Evolutionary conservation across 78 protist genomes (phyloP), one percentile per base, ranked within the genome.

Genomic region (Speleostelium caveatum): DNA sequence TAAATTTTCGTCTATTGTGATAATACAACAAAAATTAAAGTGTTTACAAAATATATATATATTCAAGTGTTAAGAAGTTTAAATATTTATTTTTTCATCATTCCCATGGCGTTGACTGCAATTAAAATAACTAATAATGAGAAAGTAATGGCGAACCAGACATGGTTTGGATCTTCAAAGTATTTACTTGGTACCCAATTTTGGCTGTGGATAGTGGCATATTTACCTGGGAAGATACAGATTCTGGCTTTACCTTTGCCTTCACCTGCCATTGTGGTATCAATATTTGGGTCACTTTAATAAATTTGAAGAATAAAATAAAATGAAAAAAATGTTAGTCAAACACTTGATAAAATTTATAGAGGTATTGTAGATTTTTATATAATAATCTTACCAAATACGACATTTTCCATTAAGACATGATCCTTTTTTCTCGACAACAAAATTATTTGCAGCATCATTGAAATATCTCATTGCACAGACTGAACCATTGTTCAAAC

Each of bases 401-500:
- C 63, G 17, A 17, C 63, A 58, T 58, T 58, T 58, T 19, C 63
- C 63, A 6, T 14, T n/a, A 16, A 16, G n/a, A 33, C 91, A 83
- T 8, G 2, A 0, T 42, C 91, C 91, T 63, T 63, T 59, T n/a
- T n/a, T n/a, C 36, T 1, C 14, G 0, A 26, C 26, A 45, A 10
- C 10, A 45, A 45, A 45, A 10, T 45, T 45, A 45, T 45, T 45
- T 6, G 3, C 4, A 17, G 38, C 26, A 28, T 83, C 49, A 66
- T n/a, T 49, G 55, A 16, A 8, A 49, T 49, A 49, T 16, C 8
- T 49, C 12, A 49, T 49, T 8, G 39, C 63, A 63, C 60, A 83
- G 14, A 5, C 24, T 32, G 28, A 30, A 14, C 65, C 91, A 69
- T 79, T 69, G 36, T 83, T 83, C 55, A 49, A 49, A 62, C 73